Percentiles rank a stretch among this genome's conserved stretches.
phyloP scores from a whole-genome alignment of 75 land plant genomes.

The Larix kaempferi region DNA sequence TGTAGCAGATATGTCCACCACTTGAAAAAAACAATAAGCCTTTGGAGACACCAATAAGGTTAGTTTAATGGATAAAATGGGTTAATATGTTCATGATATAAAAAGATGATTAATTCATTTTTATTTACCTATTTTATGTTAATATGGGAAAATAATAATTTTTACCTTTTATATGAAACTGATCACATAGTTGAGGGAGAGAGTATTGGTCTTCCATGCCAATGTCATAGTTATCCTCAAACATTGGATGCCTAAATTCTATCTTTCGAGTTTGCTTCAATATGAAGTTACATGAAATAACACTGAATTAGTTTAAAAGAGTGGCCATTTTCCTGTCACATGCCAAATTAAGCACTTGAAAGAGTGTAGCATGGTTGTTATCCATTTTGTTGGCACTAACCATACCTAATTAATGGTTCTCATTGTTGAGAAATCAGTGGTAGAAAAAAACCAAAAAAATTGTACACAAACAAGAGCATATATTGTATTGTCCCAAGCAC shows the following conservation, averaged over 20 bases:
- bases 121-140: not conserved
- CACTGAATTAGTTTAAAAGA: not conserved
- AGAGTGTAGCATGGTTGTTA: not conserved
- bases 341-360: not conserved
- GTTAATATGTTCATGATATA: not conserved
- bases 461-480: too few species aligned
- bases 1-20: too few species aligned
- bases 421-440: too few species aligned
- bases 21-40: not conserved
- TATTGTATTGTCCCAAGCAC: too few species aligned
- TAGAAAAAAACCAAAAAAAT: too few species aligned
- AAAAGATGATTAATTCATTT: not conserved
- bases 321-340: not conserved
- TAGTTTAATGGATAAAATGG: too few species aligned
- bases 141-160: too few species aligned
- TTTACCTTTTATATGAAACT: conserved; percentile 62
- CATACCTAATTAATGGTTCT: not conserved
- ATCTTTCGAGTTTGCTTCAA: conserved; percentile 42
- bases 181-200: too few species aligned
- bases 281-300: conserved; percentile 25
- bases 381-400: not conserved
- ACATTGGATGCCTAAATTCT: too few species aligned
- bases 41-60: not conserved
- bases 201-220: too few species aligned
- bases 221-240: too few species aligned